A percentile compares a stretch with the other conserved stretches of the same genome.
phyloP scores from a whole-genome alignment of 495 filamentous ascomycete genomes.

The Xylaria venustula region DNA sequence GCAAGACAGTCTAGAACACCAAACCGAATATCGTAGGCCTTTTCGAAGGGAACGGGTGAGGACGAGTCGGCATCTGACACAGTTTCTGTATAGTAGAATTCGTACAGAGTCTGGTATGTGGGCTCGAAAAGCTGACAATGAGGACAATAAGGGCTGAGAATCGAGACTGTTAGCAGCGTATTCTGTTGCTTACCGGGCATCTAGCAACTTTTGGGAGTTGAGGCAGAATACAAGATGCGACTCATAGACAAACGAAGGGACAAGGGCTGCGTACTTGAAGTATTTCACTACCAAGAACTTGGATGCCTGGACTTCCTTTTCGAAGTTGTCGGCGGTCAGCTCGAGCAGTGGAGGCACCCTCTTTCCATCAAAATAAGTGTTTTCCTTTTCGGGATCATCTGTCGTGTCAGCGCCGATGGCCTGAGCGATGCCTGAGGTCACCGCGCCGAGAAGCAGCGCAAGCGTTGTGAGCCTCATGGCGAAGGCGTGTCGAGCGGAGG shows the following conservation, averaged over 20 bases:
- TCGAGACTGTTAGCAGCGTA: background rate
- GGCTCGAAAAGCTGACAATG: constrained; percentile 83
- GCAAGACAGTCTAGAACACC: constrained; percentile 80
- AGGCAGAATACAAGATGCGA: background rate
- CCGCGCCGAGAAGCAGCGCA: constrained; percentile 41
- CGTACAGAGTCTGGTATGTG: constrained; percentile 88
- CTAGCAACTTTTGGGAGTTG: background rate
- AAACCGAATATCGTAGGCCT: constrained; percentile 89
- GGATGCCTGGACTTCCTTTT: constrained; percentile 34
- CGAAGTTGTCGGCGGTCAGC: constrained; percentile 43
- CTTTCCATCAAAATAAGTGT: constrained; percentile 76
- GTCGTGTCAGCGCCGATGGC: constrained; percentile 32
- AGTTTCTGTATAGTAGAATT: constrained; percentile 94
- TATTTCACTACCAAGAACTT: constrained; percentile 51
- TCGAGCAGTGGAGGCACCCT: constrained; percentile 71
- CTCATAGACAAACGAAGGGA: background rate
- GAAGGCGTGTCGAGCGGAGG: constrained; percentile 5
- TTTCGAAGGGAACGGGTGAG: constrained; percentile 42
- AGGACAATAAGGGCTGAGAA: constrained; percentile 58
- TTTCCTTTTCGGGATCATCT: constrained; percentile 30
- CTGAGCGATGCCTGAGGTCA: constrained; percentile 33
- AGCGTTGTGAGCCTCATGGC: constrained; percentile 36
- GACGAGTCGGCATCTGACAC: constrained; percentile 32
- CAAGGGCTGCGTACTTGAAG: constrained; percentile 38
- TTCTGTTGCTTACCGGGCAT: background rate